Evolutionary conservation across 2,329 filamentous ascomycete genomes (phyloP), one percentile per base, ranked within the genome.

Genomic region (Plectosphaerella plurivora): DNA sequence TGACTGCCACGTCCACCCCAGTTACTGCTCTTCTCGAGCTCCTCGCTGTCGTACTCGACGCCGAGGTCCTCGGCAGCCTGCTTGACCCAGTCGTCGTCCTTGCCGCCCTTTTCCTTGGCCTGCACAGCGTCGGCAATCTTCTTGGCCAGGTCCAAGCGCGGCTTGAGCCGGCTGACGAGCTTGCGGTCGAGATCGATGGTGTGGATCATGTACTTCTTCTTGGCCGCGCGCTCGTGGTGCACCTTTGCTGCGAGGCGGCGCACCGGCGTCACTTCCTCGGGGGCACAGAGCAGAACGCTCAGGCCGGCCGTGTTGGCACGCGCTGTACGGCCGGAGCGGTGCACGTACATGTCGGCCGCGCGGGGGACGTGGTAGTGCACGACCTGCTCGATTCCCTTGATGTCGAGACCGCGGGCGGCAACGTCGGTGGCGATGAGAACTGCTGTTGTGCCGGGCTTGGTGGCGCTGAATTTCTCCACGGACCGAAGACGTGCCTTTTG

Each of bases 331-430:
- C 94, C 94, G 1, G 94, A 97, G 22, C 94, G 86, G 66, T 99
- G 94, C 14, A 99, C 92, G 65, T 99, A 99, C 47, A 88, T 88
- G 68, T 97, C 93, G 35, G 94, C 94, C 1, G 91, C 79, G 53
- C 92, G 88, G 1, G 94, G 94, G 0, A 97, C 86, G 68, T 99
- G 93, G 72, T 99, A 99, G 71, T 99, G 94, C 16, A 99, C 75
- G 15, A 99, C 88, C 14, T 96, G 79, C 60, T 97, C 88, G 46
- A 97, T 91, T 35, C 86, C 84, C 45, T 89, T 87, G 60, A 99
- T 97, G 67, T 99, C 94, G 47, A 99, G 84, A 70, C 94, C 94
- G 56, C 93, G 86, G 9, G 93, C 91, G 3, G 93, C 93, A 24
- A 97, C 92, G 66, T 97, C 93, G 1, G 94, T 97, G 4, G 94